A percentile compares a stretch with the other conserved stretches of the same genome.
These are phyloP conservation scores for Pseudovirgaria hyperparasitica DNA, from an alignment of 2,329 filamentous ascomycete species.

Conservation along the genomic window DNA sequence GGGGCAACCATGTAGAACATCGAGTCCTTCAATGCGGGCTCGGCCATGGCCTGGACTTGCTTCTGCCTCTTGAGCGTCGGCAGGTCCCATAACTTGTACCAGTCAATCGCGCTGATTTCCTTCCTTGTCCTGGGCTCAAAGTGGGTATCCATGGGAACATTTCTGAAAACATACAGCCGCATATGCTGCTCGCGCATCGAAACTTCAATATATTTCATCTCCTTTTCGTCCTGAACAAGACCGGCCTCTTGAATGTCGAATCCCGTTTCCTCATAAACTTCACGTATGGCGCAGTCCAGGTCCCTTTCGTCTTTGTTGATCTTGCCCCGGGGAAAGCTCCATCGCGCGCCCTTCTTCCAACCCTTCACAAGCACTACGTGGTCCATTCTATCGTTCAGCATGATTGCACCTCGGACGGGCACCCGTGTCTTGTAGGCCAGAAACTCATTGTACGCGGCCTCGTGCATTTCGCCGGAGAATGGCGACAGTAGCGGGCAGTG, in stretches of 20 bases:
- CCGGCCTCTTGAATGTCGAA: slow-evolving; percentile 68
- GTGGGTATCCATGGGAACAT: slow-evolving; percentile 71
- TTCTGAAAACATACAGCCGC: slow-evolving; percentile 80
- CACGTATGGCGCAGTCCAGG: slow-evolving; percentile 81
- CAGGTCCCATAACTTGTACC: slow-evolving; percentile 83
- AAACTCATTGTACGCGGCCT: slow-evolving; percentile 81
- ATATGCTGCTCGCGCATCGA: slow-evolving; percentile 89
- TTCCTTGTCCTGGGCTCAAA: slow-evolving; percentile 90
- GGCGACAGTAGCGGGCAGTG: slow-evolving; percentile 81
- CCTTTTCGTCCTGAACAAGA: slow-evolving; percentile 54
- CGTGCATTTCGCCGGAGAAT: slow-evolving; percentile 66
- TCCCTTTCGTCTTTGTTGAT: slow-evolving; percentile 97
- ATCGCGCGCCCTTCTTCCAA: slow-evolving; percentile 93
- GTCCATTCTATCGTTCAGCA: slow-evolving; percentile 92
- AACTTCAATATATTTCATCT: slow-evolving; percentile 74
- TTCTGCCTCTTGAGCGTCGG: slow-evolving; percentile 68
- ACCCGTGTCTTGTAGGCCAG: slow-evolving; percentile 89
- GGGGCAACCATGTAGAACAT: slow-evolving; percentile 98
- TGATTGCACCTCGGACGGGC: slow-evolving; percentile 84
- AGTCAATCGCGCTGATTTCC: slow-evolving; percentile 71
- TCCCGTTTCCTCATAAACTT: slow-evolving; percentile 94
- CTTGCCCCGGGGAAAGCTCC: slow-evolving; percentile 94
- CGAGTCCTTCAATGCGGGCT: slow-evolving; percentile 52
- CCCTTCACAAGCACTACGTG: slow-evolving; percentile 87
- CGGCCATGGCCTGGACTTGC: slow-evolving; percentile 37